Base-by-base conservation (phyloP, 2,329 filamentous ascomycete genomes). In the Verticillium albo-atrum region DNA sequence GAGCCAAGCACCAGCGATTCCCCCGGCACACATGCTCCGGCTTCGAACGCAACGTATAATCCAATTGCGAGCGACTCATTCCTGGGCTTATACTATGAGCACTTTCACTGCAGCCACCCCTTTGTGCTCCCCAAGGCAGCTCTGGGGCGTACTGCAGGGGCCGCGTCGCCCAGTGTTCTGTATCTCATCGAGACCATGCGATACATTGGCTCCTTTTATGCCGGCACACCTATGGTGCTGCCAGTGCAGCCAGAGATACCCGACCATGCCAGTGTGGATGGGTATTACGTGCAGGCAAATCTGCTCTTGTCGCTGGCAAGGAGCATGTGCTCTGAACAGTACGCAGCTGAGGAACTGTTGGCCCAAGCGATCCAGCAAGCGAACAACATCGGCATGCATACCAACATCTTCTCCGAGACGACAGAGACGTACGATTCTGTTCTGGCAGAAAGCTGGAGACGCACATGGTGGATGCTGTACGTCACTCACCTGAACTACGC, bases 391-490 rank as follows among this genome's bases (percentile, higher is more conserved):
- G 78, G 85, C 6, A 70, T 90, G 3, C 82, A 84, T 1, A 80
- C 91, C 71, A 75, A 25, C 77, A 79, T 0, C 90, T 83, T 66
- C 81, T 86, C 1, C 61, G 72, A 2, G 64, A 72, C 2, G 70
- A 82, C 58, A 79, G 81, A 9, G 71, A 74, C 6, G 77, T 54
- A 77, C 2, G 79, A 86, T 60, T 70, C 77, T 1, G 65, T 74
- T 0, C 55, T 76, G 20, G 80, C 82, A 50, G 88, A 91, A 67
- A 84, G 80, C 63, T 81, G 86, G 76, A 81, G 88, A 56, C 79
- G 89, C 50, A 91, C 88, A 1, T 91, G 88, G 88, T 91, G 89
- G 89, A 83, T 85, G 66, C 68, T 91, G 42, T 89, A 83, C 65
- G 78, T 84, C 6, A 74, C 84, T 1, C 52, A 54, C 28, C 52